These are phyloP conservation scores for Rubroshorea leprosula DNA, from an alignment of 345 rosid genomes.

Conservation along the genomic window DNA sequence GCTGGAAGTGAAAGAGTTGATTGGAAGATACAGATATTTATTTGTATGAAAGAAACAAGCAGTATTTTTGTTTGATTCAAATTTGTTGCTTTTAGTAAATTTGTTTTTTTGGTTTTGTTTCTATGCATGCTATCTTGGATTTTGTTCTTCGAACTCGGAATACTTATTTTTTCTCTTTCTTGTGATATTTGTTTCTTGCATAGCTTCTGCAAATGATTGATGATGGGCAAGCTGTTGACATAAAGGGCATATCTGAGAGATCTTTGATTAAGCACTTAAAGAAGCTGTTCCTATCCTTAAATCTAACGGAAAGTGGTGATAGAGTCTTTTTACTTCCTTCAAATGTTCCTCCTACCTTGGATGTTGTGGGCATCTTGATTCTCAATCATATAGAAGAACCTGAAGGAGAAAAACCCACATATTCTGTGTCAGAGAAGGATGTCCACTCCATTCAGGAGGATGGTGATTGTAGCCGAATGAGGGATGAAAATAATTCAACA, in stretches of 20 bases:
- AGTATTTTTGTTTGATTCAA: background rate
- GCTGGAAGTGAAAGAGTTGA: background rate
- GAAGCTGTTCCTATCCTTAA: conserved; percentile 61
- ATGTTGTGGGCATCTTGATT: conserved; percentile 56
- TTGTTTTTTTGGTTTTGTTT: background rate
- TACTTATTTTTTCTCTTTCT: background rate
- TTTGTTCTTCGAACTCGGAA: background rate
- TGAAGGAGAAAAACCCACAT: conserved; percentile 23
- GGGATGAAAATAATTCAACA: conserved; percentile 25
- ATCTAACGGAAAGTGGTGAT: conserved; percentile 62
- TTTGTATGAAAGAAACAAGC: background rate
- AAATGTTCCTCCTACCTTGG: conserved; percentile 45
- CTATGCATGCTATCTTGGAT: background rate
- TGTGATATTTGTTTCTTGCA: conserved; percentile 3
- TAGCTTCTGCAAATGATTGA: conserved; percentile 89
- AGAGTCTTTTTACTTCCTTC: conserved; percentile 57
- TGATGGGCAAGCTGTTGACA: conserved; percentile 90
- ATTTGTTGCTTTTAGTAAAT: background rate
- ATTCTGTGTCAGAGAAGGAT: conserved; percentile 26
- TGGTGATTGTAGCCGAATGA: conserved; percentile 21
- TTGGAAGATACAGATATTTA: background rate
- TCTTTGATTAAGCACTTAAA: conserved; percentile 53
- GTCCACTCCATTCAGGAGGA: conserved; percentile 14
- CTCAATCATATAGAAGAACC: conserved; percentile 33
- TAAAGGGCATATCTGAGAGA: conserved; percentile 69